Evolutionary conservation across 768 basidiomycete genomes (phyloP), one percentile per base, ranked within the genome.

Genomic region (Trametes maxima): DNA sequence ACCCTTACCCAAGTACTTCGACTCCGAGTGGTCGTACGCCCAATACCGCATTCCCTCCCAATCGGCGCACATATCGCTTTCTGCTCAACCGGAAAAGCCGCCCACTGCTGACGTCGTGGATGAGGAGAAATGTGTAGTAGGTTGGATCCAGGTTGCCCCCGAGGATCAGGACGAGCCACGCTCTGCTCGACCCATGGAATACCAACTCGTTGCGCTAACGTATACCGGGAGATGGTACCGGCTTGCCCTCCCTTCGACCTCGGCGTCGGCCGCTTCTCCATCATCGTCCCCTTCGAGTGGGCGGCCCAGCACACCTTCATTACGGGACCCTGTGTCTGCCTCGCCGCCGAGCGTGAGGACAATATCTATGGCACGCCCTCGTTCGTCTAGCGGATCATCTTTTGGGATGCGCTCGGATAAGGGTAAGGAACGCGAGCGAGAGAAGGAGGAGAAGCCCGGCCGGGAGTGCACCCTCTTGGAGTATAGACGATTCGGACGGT

Each of bases 1-100:
- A 11, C 90, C 89, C 14, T 79, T 93, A 36, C 94, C 94, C 17
- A 92, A 90, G 63, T 96, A 96, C 72, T 95, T 97, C 70, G 87
- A 88, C 69, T 95, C 93, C n/a, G 89, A 95, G 73, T 96, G 94
- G 95, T 95, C 94, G 0, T 95, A 96, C 70, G 92, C 94, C 14
- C 90, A 92, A 66, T 97, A 92, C 72, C 85, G 92, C 44, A 90
- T 97, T 69, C 94, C 94, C 2, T 78, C 89, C 2, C 91, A 93
- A 66, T 88, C 89, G 1, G 79, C 93, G 8, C 92, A 95, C 64
- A 88, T 94, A 48, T 88, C 90, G 12, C 75, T 94, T 36, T 85
- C 88, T 13, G 83, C 89, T 2, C 81, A 85, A n/a, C 81, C 86
- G 1, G 72, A 82, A 12, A 74, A 77, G 61, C 79, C 87, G 2